A percentile compares a stretch with the other conserved stretches of the same genome.
These are phyloP conservation scores for Lojkania enalia DNA, from an alignment of 2,329 filamentous ascomycete species.

Conservation along the genomic window DNA sequence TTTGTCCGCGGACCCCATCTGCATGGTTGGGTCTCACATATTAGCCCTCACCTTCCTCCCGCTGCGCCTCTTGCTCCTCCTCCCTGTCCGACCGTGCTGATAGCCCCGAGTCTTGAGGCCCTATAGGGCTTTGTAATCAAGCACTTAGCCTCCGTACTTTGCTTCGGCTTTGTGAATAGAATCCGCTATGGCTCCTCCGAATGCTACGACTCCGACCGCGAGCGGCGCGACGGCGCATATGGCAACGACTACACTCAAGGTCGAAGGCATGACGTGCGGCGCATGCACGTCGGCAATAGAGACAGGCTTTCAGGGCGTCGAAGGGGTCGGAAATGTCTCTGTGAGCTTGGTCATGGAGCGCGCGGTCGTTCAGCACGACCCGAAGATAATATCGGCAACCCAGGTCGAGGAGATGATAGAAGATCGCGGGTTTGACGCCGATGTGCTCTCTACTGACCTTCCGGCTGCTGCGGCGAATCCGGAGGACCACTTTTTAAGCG, in stretches of 20 bases:
- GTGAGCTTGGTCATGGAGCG: conserved; percentile 94
- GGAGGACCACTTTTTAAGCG: conserved; percentile 41
- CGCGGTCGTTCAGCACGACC: conserved; percentile 91
- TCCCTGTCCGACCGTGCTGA: conserved; percentile 7
- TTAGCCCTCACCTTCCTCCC: background rate
- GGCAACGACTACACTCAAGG: conserved; percentile 87
- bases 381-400: conserved; percentile 71
- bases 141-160: too few relatives aligned
- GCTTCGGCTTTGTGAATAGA: too few relatives aligned
- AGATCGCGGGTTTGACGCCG: conserved; percentile 87
- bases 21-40: conserved; percentile 4
- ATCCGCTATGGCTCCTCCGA: conserved; percentile 8
- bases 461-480: conserved; percentile 56
- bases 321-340: conserved; percentile 82
- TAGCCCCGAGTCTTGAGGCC: conserved; percentile 8
- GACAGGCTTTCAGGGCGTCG: conserved; percentile 79
- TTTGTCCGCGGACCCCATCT: conserved; percentile 3
- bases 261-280: conserved; percentile 87
- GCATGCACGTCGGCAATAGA: conserved; percentile 96
- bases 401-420: conserved; percentile 84
- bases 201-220: conserved; percentile 18
- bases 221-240: conserved; percentile 56
- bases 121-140: conserved; percentile 1
- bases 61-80: conserved; percentile 5
- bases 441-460: conserved; percentile 81